Evolutionary conservation across 2,329 filamentous ascomycete genomes (phyloP).

Genomic region (Diaporthe ilicicola): DNA sequence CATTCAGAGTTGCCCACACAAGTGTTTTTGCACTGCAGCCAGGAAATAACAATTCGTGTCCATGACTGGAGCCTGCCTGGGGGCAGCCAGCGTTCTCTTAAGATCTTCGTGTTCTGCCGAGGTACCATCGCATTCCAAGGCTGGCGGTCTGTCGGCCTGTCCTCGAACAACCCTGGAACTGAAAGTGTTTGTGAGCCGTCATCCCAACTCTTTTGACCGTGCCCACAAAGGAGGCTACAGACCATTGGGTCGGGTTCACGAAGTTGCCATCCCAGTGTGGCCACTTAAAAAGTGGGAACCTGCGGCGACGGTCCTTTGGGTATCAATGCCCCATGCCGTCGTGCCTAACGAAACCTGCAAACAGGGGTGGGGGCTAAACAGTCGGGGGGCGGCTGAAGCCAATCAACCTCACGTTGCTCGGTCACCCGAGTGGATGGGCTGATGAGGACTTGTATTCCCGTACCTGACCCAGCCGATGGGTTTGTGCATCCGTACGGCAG

Average conservation of each 20-base stretch:
- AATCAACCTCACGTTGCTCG: conserved; percentile 25
- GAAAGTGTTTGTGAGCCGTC: conserved; percentile 14
- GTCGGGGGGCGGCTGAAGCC: conserved; percentile 14
- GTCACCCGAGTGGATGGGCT: conserved; percentile 22
- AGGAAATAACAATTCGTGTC: background rate
- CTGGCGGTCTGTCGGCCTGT: background rate
- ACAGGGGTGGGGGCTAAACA: conserved; percentile 16
- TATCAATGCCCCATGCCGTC: conserved; percentile 26
- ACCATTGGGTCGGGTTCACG: conserved; percentile 16
- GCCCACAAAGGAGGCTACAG: conserved; percentile 13
- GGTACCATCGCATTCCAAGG: background rate
- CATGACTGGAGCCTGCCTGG: background rate
- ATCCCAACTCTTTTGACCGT: conserved; percentile 15
- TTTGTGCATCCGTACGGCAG: background rate
- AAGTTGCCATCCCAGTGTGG: conserved; percentile 17
- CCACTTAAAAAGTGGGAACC: conserved; percentile 20
- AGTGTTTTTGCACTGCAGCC: background rate
- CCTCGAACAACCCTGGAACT: conserved; percentile 13
- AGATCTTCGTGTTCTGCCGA: background rate
- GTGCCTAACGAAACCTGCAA: conserved; percentile 27
- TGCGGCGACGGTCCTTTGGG: conserved; percentile 20
- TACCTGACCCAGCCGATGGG: conserved; percentile 2
- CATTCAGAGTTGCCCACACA: background rate
- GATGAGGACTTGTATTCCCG: conserved; percentile 14
- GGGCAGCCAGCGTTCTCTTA: background rate